Percentiles rank a stretch among this genome's conserved stretches.
These are phyloP conservation scores for Psidium guajava DNA, from an alignment of 345 rosid genomes.

Conservation along the genomic window DNA sequence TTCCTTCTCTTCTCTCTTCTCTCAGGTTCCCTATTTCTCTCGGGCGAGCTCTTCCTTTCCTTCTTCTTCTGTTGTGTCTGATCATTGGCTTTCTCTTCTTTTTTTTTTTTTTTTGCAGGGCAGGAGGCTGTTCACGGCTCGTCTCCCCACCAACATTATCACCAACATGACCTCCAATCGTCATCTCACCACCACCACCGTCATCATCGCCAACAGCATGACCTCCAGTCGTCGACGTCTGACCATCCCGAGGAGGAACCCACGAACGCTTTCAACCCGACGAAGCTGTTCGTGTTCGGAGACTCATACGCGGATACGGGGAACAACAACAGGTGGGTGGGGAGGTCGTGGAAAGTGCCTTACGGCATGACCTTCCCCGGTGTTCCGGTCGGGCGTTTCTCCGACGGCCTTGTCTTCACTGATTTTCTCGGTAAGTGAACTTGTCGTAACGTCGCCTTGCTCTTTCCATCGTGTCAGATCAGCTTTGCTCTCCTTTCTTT, in stretches of 20 bases:
- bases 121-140: neutral
- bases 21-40: neutral
- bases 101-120: neutral
- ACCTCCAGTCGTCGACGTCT: neutral
- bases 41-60: neutral
- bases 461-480: neutral
- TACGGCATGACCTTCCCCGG: slow-evolving; percentile 49
- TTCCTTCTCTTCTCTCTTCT: neutral
- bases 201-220: neutral
- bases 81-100: neutral
- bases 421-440: slow-evolving; percentile 33
- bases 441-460: neutral
- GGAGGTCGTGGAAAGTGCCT: slow-evolving; percentile 41
- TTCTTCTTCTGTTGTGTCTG: neutral
- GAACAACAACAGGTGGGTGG: slow-evolving; percentile 17
- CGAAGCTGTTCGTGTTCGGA: slow-evolving; percentile 49
- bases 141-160: too few species aligned
- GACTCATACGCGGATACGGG: slow-evolving; percentile 61
- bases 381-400: slow-evolving; percentile 52
- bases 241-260: neutral
- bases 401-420: slow-evolving; percentile 47
- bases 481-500: neutral
- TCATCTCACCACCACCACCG: neutral
- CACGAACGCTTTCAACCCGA: neutral
- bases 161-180: too few species aligned